phyloP scores from a whole-genome alignment of 169 alveolate genomes.

The Babesia divergens region DNA sequence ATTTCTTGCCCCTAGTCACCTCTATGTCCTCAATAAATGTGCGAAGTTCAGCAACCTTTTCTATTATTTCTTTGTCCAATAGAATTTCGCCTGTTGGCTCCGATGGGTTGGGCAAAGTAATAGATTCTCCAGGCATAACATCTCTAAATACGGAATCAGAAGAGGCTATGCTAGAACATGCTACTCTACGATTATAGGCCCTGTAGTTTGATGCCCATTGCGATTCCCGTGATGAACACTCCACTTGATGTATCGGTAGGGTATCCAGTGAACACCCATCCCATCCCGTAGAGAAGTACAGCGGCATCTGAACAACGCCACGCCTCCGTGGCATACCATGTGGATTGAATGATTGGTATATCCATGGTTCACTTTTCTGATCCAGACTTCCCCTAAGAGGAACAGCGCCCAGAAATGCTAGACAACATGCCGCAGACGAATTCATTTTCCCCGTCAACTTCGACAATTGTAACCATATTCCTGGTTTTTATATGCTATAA shows the following conservation, averaged over 20 bases:
- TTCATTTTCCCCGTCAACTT: not conserved
- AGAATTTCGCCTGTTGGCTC: slow-evolving; percentile 56
- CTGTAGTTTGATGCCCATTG: too few relatives aligned
- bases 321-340: too few relatives aligned
- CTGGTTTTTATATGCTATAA: too few relatives aligned
- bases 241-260: too few relatives aligned
- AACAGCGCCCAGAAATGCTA: not conserved
- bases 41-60: slow-evolving; percentile 53
- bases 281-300: too few relatives aligned
- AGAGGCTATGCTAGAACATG: slow-evolving; percentile 1
- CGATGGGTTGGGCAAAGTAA: slow-evolving; percentile 44
- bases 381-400: not conserved
- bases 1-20: slow-evolving; percentile 40
- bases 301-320: too few relatives aligned
- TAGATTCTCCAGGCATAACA: slow-evolving; percentile 56
- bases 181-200: too few relatives aligned
- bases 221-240: too few relatives aligned
- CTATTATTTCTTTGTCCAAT: slow-evolving; percentile 46
- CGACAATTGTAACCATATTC: too few relatives aligned
- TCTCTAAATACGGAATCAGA: slow-evolving; percentile 46
- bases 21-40: slow-evolving; percentile 56
- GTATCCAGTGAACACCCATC: too few relatives aligned
- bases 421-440: not conserved
- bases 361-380: too few relatives aligned
- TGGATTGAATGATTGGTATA: too few relatives aligned